Base-by-base conservation (phyloP, 179 eudicot genomes). In the Silene vulgaris region DNA sequence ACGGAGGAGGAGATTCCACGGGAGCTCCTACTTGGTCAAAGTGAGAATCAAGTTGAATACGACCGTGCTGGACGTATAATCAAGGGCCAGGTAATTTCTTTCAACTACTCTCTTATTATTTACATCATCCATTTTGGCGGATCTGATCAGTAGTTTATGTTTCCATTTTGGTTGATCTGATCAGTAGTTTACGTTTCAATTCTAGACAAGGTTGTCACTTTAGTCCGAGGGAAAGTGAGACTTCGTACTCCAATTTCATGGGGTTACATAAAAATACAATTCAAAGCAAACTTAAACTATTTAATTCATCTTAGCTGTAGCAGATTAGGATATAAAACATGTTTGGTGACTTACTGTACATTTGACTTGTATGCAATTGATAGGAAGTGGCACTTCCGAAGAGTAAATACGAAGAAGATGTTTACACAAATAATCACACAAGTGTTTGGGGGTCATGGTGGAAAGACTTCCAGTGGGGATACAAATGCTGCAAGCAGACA, bases 391-490 rank as follows among this genome's bases (percentile, higher is more conserved):
- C 85, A 65, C 82, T 91, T 61, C 97, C 97, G 8, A 86, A 69
- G 82, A 93, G 98, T 86, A 91, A 90, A 83, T 93, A 90, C 19
- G 98, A 93, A 80, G 98, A 93, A 81, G 98, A 93, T 72, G 89
- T 90, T 54, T 88, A 76, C 40, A 73, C 83, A 3, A 93, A 89
- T 75, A 93, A 93, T 81, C 98, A 91, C 75, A 89, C 92, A 0
- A 84, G 81, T 77, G 96, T 90, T 3, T 93, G 96, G 97, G 98
- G 98, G 17, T 93, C 98, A 0, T 93, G 96, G 97, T 93, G 96
- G 96, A 88, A 80, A 71, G 90, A 90, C 80, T 88, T 88, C 73
- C 98, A 90, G 62, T 93, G 98, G 98, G 98, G 96, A 28, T 93
- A 91, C 82, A 90, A 85, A 76, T 92, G 97, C 79, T 94, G 98